Base-by-base conservation (phyloP, 805 yeast species). In the Candida hungchunana region DNA sequence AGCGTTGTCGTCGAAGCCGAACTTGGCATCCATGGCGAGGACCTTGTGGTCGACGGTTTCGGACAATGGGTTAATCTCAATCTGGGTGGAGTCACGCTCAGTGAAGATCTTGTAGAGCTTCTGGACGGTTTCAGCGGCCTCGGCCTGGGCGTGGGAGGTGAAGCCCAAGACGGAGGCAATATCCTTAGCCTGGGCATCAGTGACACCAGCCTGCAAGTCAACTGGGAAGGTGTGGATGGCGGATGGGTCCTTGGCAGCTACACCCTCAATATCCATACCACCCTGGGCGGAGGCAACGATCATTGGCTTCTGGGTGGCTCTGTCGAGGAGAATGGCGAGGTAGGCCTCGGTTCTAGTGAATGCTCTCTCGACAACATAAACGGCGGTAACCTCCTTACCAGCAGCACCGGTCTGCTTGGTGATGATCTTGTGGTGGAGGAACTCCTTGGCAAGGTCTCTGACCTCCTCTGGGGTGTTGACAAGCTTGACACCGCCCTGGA, bases 241-340 rank as follows among this genome's bases (percentile, higher is more conserved):
- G 39, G 76, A 77, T 36, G 99, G 99, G 64, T 77, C 81, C 53
- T 74, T 78, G 51, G 80, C 81, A 43, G 98, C 99, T 52, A 93
- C 97, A 63, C 95, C 96, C 74, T 93, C 99, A 58, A 93, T 93
- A 70, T 93, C 96, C 95, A 93, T 89, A 73, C 99, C 99, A 71
- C 99, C 99, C 70, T 93, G 93, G 46, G 94, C 72, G 22, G 97
- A 88, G 33, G 96, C 96, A 47, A 93, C 96, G 58, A 93, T 84
- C 68, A 93, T 73, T 42, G 97, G 96, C 51, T 76, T 71, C 67
- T 89, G 95, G 50, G 82, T 75, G 51, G 79, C 75, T 71, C 99
- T 87, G 74, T 93, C 97, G 83, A 89, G 77, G 52, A 93, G 74
- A 51, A 93, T 87, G 45, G 97, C 95, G 50, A 93, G 67, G 69